Conservation (phyloP, 331 rosid genomes). For the Erythrophleum ivorense region DNA sequence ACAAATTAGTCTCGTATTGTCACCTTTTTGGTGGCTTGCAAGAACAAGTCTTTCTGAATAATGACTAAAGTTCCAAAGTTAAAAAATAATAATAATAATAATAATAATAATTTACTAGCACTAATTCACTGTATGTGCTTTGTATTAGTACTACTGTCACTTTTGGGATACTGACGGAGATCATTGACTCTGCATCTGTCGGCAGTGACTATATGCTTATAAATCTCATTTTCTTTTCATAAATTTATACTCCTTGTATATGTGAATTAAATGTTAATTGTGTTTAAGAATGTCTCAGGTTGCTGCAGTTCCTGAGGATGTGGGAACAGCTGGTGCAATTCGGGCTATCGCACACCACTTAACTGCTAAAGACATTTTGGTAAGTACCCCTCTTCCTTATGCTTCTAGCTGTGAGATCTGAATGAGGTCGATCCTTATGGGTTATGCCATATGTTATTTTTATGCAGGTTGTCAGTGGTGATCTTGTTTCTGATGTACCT, state of each 20-base stretch:
- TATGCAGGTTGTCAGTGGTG: constrained; percentile 96
- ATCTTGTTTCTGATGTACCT: constrained; percentile 95
- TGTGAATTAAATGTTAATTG: constrained; percentile 19
- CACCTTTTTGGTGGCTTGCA: neutral
- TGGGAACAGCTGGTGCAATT: constrained; percentile 96
- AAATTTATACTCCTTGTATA: constrained; percentile 20
- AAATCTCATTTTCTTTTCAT: neutral
- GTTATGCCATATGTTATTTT: constrained; percentile 30
- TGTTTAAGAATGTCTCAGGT: constrained; percentile 56
- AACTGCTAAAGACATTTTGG: constrained; percentile 91
- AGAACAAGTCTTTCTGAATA: neutral
- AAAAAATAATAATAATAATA: neutral
- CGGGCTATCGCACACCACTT: constrained; percentile 84
- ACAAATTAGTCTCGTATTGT: neutral
- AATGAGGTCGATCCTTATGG: constrained; percentile 11
- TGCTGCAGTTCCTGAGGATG: constrained; percentile 93
- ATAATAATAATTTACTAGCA: too few relatives aligned
- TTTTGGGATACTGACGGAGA: neutral
- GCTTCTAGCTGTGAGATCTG: constrained; percentile 1
- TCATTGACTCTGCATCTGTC: neutral
- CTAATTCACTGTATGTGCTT: neutral
- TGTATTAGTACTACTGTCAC: neutral
- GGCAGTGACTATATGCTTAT: neutral
- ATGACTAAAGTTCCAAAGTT: neutral
- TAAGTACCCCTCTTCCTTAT: constrained; percentile 35